These are phyloP conservation scores for Mucor racemosus DNA, from an alignment of 371 early-diverging fungal species.

Conservation along the genomic window DNA sequence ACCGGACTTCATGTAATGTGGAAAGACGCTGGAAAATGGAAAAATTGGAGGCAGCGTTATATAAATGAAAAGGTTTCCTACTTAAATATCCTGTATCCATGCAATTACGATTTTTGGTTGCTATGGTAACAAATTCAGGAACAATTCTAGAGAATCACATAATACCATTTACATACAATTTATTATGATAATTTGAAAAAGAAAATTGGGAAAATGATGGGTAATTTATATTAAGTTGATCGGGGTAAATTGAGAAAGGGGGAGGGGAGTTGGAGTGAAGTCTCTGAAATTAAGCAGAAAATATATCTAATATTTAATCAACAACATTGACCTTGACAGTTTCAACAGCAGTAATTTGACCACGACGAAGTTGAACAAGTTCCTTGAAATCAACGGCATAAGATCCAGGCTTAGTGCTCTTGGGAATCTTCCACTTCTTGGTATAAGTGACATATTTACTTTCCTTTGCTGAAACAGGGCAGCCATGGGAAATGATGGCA, in stretches of 20 bases:
- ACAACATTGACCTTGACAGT: slow-evolving; percentile 49
- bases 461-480: slow-evolving; percentile 42
- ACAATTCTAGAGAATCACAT: not conserved
- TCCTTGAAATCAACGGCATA: slow-evolving; percentile 56
- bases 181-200: no score
- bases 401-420: slow-evolving; percentile 56
- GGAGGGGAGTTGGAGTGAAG: not conserved
- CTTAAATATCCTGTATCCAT: not conserved
- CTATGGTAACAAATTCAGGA: not conserved
- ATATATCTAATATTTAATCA: slow-evolving; percentile 23
- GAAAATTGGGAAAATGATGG: not conserved
- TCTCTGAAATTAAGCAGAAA: no score
- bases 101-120: not conserved
- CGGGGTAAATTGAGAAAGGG: not conserved
- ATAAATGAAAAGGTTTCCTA: not conserved
- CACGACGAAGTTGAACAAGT: slow-evolving; percentile 43
- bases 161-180: not conserved
- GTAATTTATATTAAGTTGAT: not conserved
- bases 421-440: slow-evolving; percentile 57
- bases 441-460: slow-evolving; percentile 43
- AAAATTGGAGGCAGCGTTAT: not conserved
- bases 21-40: not conserved
- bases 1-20: not conserved
- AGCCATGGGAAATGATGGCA: slow-evolving; percentile 20
- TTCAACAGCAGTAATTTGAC: slow-evolving; percentile 38